phyloP scores from a whole-genome alignment of 1,284 basidiomycete genomes.

The Agroathelia rolfsii region DNA sequence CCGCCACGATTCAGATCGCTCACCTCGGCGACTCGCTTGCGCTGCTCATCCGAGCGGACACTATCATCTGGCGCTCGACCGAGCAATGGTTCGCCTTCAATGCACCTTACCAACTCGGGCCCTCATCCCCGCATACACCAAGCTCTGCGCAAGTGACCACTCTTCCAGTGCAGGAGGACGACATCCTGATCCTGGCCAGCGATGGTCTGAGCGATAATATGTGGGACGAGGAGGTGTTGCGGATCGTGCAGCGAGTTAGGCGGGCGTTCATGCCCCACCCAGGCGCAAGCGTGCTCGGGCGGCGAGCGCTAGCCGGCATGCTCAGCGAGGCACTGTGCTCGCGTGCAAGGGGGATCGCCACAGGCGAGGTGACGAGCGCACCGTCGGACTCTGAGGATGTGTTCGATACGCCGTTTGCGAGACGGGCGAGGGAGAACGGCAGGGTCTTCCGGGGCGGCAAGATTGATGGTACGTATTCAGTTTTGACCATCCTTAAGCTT shows the following conservation, averaged over 20 bases:
- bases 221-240: constrained; percentile 91
- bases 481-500: neutral
- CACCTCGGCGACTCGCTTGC: constrained; percentile 91
- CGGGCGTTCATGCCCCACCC: constrained; percentile 24
- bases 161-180: constrained; percentile 74
- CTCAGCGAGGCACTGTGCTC: constrained; percentile 65
- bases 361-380: constrained; percentile 19
- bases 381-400: constrained; percentile 12
- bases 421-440: constrained; percentile 55
- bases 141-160: constrained; percentile 67
- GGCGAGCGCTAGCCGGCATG: constrained; percentile 53
- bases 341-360: constrained; percentile 51
- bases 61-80: constrained; percentile 78
- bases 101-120: constrained; percentile 83
- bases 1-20: constrained; percentile 48
- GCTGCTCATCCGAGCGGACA: constrained; percentile 71
- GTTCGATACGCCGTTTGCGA: constrained; percentile 56
- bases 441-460: constrained; percentile 62
- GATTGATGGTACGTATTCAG: constrained; percentile 50
- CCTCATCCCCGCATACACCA: constrained; percentile 50
- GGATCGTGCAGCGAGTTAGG: constrained; percentile 72
- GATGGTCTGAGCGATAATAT: constrained; percentile 93
- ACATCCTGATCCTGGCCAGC: constrained; percentile 83
- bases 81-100: constrained; percentile 98
- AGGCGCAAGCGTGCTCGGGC: constrained; percentile 27